Evolutionary conservation across 1,139 yeast genomes (phyloP), one percentile per base, ranked within the genome.

Genomic region (Saccharomyces hybrid): DNA sequence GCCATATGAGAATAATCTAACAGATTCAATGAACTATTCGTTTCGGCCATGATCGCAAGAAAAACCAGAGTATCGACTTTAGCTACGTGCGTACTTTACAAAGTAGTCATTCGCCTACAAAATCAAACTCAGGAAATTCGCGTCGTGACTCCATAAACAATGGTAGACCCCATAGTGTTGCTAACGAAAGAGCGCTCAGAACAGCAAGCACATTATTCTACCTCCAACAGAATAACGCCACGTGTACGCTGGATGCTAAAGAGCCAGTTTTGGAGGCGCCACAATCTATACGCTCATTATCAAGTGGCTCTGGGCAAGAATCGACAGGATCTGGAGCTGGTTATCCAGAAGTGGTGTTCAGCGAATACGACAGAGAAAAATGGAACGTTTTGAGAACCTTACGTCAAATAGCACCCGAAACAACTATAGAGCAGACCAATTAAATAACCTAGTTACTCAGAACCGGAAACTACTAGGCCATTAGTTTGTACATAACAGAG

Each of bases 301-400:
- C 44, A 38, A 38, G 44, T 19, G 24, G 44, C 19, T 38, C 54
- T 28, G 19, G 21, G 28, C 48, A 32, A 47, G 44, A 38, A 38
- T 38, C 44, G 24, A 24, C 44, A 5, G 44, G 44, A 38, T 38
- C 44, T 38, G 24, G 44, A 19, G 12, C 44, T 9, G 54, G 51
- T 46, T 65, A 65, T 46, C 70, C 69, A 9, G 64, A 61, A 5
- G 55, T 57, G 12, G 60, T 64, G 2, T 60, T 62, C 50, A 61
- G 70, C 50, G 67, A 67, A 53, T 67, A 67, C 50, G 70, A 67
- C 48, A 60, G 65, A 50, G 70, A 67, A 50, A 64, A 64, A 52
- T 65, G 69, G 70, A 60, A 62, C 46, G 58, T 65, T 6, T 54
- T 66, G 31, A 58, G 58, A 16, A 60, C 56, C 41, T 56, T 58